Base-by-base conservation (phyloP, 352 stramenopile genomes). In the Saprolegnia parasitica region DNA sequence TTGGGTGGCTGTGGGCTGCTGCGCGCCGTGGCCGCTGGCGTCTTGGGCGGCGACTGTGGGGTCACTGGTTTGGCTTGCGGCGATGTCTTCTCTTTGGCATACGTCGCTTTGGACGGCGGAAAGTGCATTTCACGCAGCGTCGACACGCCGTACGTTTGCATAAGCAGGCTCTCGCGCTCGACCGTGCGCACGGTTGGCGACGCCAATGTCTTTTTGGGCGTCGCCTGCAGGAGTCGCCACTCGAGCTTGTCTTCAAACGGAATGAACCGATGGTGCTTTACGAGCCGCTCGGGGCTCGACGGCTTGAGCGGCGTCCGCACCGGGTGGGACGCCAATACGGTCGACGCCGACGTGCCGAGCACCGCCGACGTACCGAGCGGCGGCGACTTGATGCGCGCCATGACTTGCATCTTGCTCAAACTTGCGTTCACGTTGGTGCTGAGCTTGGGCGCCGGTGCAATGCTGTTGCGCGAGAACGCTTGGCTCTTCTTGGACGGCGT, bases 181-280 rank as follows among this genome's bases (percentile, higher is more conserved):
- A 55, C 13, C 10, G 63, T 42, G 32, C 20, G 29, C 15, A n/a
- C 61, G 0, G 24, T 49, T 2, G 63, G 63, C 6, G 63, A 70
- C 9, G 32, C 9, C 11, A 58, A 35, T 15, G 18, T 23, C 42
- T 70, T 70, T 6, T 26, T 37, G n/a, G 26, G 46, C 18, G 63
- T 50, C 16, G 63, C 63, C 4, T 46, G 32, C 15, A 70, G n/a
- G 4, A 70, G 16, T n/a, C 63, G 49, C 26, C n/a, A 39, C 29
- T 70, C 63, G 18, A 70, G 63, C 26, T 70, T 70, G 0, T 62
- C 16, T 23, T 70, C 63, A 61, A 70, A 70, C 20, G 63, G 63
- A 39, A 40, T 61, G 29, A 70, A 70, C 54, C 29, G 15, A 26
- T 70, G 63, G 16, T 70, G 52, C n/a, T 60, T 60, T 1, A 60